Evolutionary conservation across 1,139 yeast species (phyloP), one percentile per base, ranked within the genome.

Genomic region (Meyerozyma carpophila): DNA sequence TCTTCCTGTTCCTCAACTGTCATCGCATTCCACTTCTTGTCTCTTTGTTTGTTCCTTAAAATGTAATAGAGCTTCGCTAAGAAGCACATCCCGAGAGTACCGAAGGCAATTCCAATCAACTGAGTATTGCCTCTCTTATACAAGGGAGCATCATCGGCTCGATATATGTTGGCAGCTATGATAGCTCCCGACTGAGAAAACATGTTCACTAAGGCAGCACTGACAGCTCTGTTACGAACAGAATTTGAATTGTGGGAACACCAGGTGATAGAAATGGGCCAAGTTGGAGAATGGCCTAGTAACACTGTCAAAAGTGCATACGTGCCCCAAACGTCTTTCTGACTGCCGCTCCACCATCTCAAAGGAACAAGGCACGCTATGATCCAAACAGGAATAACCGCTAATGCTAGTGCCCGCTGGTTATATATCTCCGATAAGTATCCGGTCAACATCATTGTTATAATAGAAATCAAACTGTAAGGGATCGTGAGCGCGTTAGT

Each of bases 1-100:
- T 66, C 54, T 8, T 63, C 65, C 51, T 66, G 67, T 51, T 82
- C 81, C 20, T 76, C 79, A 1, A 51, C 55, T 3, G 74, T 56
- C 76, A 80, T 58, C 3, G 60, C 53, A 43, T 60, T 53, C 88
- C 88, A 82, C 9, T 54, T 56, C 42, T 47, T 57, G 4, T 65
- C 76, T 42, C 74, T 74, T 25, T 55, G 55, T n/a, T 56, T 59
- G 57, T 83, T 82, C 47, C 79, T 62, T 58, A 63, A 65, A 2
- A 58, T 57, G 48, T 79, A 83, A 52, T 75, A 81, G 37, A 44
- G 42, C 20, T 55, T 47, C 8, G 56, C 48, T 6, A 47, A 27
- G n/a, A 55, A 8, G 32, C 54, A 50, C 10, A 51, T 41, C 2
- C 44, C 54, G 13, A 55, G 37, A 3, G 59, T 41, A 7, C 51